Percentiles rank a stretch among this genome's conserved stretches.
phyloP scores from a whole-genome alignment of 345 rosid species.

The Eucalyptus sp. region DNA sequence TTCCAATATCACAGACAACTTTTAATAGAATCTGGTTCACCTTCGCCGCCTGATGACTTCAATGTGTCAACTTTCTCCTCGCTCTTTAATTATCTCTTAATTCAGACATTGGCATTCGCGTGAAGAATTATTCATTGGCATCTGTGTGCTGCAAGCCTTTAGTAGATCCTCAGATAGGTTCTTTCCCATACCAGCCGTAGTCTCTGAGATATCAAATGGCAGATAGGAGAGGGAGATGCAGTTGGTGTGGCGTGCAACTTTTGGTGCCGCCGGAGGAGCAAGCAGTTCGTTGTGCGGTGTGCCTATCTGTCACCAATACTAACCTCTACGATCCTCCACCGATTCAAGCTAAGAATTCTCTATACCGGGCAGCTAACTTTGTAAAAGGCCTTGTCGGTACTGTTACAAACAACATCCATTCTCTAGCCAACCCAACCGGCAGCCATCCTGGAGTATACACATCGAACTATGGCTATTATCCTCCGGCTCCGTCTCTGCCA shows the following conservation, averaged over 20 bases:
- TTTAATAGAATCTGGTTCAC: neutral
- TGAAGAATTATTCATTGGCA: neutral
- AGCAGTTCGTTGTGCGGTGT: conserved; percentile 21
- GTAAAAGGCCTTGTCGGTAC: neutral
- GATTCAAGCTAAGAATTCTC: conserved; percentile 2
- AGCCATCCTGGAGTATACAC: neutral
- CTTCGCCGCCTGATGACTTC: neutral
- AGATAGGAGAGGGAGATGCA: conserved; percentile 30
- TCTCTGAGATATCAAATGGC: neutral
- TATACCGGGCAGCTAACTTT: neutral
- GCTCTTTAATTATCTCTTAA: neutral
- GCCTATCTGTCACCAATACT: conserved; percentile 25
- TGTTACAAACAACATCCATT: neutral
- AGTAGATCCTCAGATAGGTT: neutral
- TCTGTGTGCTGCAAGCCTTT: neutral
- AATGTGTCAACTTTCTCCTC: neutral
- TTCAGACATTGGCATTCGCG: neutral
- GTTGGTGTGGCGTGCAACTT: conserved; percentile 34
- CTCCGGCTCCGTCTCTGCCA: neutral
- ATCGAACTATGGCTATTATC: neutral
- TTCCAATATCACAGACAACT: neutral
- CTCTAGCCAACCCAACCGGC: neutral
- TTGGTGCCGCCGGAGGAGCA: conserved; percentile 22
- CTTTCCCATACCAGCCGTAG: neutral
- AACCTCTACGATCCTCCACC: conserved; percentile 1